These are phyloP conservation scores for Phlyctochytrium arcticum DNA, from an alignment of 192 early-diverging fungal species.

Conservation along the genomic window DNA sequence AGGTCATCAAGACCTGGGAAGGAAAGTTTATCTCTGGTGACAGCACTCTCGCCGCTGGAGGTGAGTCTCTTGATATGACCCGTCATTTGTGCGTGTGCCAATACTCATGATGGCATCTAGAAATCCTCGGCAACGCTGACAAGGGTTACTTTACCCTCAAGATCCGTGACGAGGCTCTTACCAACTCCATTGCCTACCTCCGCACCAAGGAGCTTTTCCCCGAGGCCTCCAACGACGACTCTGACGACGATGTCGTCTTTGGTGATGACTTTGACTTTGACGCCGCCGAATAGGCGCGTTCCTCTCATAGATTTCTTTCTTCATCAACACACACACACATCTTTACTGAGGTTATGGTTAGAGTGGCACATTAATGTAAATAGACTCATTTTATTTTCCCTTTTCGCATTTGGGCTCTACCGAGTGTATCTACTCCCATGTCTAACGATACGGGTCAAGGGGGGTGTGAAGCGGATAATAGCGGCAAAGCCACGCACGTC, in stretches of 20 bases:
- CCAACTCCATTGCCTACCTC: conserved; percentile 21
- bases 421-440: no score
- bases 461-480: no score
- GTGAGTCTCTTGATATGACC: background rate
- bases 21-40: conserved; percentile 19
- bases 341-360: no score
- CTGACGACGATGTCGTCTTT: conserved; percentile 22
- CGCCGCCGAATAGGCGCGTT: background rate
- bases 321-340: no score
- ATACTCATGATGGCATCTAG: background rate
- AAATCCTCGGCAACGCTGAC: conserved; percentile 20
- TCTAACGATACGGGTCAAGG: no score
- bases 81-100: background rate
- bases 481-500: no score
- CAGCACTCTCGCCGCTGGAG: conserved; percentile 2
- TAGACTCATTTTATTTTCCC: no score
- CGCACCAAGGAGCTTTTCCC: conserved; percentile 13
- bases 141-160: conserved; percentile 19
- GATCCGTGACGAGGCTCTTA: conserved; percentile 17
- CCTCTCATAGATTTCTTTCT: no score
- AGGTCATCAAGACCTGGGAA: conserved; percentile 1
- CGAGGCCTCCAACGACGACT: conserved; percentile 17
- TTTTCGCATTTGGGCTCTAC: no score
- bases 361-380: no score
- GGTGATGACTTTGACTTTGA: conserved; percentile 23